Conservation (phyloP, 2,329 filamentous ascomycete genomes). For the Exophiala spinifera region DNA sequence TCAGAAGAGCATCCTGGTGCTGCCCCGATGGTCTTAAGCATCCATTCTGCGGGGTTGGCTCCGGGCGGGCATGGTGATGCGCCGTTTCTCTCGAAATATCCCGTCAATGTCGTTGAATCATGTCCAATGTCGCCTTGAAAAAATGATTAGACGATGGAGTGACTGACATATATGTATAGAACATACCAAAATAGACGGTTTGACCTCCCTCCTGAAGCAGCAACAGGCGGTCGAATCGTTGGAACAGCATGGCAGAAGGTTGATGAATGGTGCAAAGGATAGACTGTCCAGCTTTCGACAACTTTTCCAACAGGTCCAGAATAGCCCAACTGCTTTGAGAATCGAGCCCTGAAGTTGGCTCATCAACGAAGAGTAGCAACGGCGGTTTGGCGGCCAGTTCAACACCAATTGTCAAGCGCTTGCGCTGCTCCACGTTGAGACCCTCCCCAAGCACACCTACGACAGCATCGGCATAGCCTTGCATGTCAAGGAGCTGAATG, state of each 20-base stretch:
- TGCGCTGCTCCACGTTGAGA: constrained; percentile 61
- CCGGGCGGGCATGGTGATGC: constrained; percentile 60
- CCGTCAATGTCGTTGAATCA: constrained; percentile 54
- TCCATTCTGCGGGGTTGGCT: constrained; percentile 70
- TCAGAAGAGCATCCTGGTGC: constrained; percentile 59
- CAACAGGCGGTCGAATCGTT: constrained; percentile 66
- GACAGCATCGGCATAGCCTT: constrained; percentile 49
- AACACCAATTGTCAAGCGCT: constrained; percentile 86
- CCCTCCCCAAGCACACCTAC: constrained; percentile 69
- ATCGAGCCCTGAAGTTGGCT: constrained; percentile 64
- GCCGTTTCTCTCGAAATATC: constrained; percentile 73
- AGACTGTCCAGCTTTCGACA: constrained; percentile 55
- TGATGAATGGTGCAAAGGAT: constrained; percentile 59
- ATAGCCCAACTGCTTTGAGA: constrained; percentile 64
- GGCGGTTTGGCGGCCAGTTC: constrained; percentile 70
- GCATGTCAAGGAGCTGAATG: constrained; percentile 83
- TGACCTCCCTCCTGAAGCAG: constrained; percentile 72
- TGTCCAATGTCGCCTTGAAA: constrained; percentile 66
- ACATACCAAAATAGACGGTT: constrained; percentile 71
- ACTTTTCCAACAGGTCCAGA: constrained; percentile 58
- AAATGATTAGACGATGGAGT: background rate
- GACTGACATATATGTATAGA: too few species aligned
- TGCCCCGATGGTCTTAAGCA: constrained; percentile 43
- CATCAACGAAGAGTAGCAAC: constrained; percentile 67
- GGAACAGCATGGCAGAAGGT: constrained; percentile 52